Evolutionary conservation across 495 filamentous ascomycete species (phyloP), one percentile per base, ranked within the genome.

Genomic region (Aspergillus egyptiacus): DNA sequence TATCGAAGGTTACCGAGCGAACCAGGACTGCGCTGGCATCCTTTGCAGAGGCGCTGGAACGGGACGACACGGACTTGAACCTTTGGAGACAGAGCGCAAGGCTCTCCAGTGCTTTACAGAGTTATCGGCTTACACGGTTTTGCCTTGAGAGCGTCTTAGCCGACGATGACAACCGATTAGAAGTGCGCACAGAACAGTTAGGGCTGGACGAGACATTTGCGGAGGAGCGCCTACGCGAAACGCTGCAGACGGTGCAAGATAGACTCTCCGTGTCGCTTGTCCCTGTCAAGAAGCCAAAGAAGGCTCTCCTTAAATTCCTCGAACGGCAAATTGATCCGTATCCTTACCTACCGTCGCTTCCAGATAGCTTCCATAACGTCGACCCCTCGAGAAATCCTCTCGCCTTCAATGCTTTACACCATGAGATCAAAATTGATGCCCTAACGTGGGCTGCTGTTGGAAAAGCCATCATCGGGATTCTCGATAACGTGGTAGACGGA

Each of bases 81-180:
- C 74, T 97, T n/a, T 98, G 93, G 93, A 76, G 93, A 51, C 81
- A 87, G 47, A 79, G 87, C 19, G 85, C 93, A 6, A 81, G 87
- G 23, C 75, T 98, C 15, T 85, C 82, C 8, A 76, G 81, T 23
- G 79, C 88, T 47, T 66, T 96, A 11, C 79, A 82, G 27, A 96
- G 90, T 52, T 69, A 77, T 27, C 78, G 91, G 6, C 75, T 95
- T 23, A 82, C 78, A 28, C 80, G 94, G 27, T 97, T 88, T 59
- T 93, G 94, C 54, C 70, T 97, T 14, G 93, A 99, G 62, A 86
- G 91, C 46, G 88, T 93, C 6, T 74, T 96, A 28, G 90, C 95
- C 54, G 77, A 87, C 47, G 89, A 94, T 56, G 88, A 95, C 23
- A 73, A 78, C 27, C 75, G 83, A 3, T 73, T 83, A 2, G 80